phyloP scores from a whole-genome alignment of 1,139 yeast genomes.

The Eremothecium cymbalariae region DNA sequence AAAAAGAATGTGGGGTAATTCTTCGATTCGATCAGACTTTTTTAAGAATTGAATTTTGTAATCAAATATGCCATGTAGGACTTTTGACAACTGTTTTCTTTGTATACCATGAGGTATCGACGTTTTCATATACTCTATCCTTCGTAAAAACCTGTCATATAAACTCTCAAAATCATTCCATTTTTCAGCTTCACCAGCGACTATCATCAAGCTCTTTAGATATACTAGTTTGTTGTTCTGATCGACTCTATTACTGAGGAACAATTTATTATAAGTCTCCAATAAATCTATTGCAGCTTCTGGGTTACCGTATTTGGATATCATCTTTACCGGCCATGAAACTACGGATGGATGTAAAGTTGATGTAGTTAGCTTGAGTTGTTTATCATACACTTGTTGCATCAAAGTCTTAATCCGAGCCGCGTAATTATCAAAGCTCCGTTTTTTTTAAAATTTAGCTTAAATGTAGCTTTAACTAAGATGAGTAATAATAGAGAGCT shows the following conservation, averaged over 20 bases:
- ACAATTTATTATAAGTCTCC: constrained; percentile 26
- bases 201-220: constrained; percentile 29
- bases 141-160: constrained; percentile 25
- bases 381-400: constrained; percentile 22
- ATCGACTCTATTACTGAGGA: constrained; percentile 21
- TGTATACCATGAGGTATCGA: constrained; percentile 24
- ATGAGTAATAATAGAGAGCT: constrained; percentile 37
- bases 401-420: constrained; percentile 28
- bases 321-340: constrained; percentile 31
- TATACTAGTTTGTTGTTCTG: constrained; percentile 24
- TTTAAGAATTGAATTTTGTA: constrained; percentile 29
- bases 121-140: constrained; percentile 28
- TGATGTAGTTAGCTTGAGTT: constrained; percentile 18
- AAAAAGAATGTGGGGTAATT: constrained; percentile 28
- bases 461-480: constrained; percentile 39
- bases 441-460: constrained; percentile 32
- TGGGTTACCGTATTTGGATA: constrained; percentile 28
- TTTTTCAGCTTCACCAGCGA: constrained; percentile 29
- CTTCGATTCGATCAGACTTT: constrained; percentile 20
- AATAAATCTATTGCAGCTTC: constrained; percentile 30
- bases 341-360: constrained; percentile 30
- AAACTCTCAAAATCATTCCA: constrained; percentile 32
- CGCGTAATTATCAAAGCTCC: constrained; percentile 26
- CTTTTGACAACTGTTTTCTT: constrained; percentile 22
- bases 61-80: constrained; percentile 27